Conservation (phyloP, 1,284 basidiomycete genomes). For the Cerioporus squamosus region DNA sequence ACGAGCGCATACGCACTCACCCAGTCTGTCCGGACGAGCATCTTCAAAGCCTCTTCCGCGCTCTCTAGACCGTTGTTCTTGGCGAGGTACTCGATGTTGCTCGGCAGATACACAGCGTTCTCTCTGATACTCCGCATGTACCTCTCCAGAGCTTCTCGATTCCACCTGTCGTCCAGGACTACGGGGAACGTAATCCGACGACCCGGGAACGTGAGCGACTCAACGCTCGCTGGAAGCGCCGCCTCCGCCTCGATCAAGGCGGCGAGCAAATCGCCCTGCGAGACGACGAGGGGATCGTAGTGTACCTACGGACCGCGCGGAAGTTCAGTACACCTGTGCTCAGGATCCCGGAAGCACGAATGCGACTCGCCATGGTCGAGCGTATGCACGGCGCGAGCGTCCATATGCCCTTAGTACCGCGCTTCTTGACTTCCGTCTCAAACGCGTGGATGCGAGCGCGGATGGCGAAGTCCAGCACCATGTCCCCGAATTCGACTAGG, state of each 20-base stretch:
- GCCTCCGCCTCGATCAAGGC: conserved; percentile 43
- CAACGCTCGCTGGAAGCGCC: conserved; percentile 44
- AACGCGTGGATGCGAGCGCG: conserved; percentile 62
- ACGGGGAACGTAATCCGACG: conserved; percentile 64
- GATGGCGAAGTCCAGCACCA: conserved; percentile 52
- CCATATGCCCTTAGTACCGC: conserved; percentile 42
- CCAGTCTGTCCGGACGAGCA: conserved; percentile 53
- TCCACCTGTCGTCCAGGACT: conserved; percentile 65
- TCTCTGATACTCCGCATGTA: conserved; percentile 61
- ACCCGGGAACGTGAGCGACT: conserved; percentile 51
- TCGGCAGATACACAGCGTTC: conserved; percentile 69
- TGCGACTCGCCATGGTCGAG: conserved; percentile 55
- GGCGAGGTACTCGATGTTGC: conserved; percentile 71
- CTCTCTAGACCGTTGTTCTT: conserved; percentile 62
- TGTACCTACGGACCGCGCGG: conserved; percentile 44
- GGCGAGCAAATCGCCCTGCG: conserved; percentile 45
- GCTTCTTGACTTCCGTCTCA: conserved; percentile 44
- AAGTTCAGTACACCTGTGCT: no score
- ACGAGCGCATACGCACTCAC: no score
- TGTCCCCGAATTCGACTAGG: conserved; percentile 60
- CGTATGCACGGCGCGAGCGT: conserved; percentile 60
- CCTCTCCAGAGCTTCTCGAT: conserved; percentile 53
- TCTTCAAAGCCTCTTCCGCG: conserved; percentile 47
- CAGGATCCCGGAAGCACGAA: no score
- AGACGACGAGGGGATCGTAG: conserved; percentile 49